A percentile compares a stretch with the other conserved stretches of the same genome.
Conservation (phyloP, 306 rosid genomes). For the Cicer yamashitae region DNA sequence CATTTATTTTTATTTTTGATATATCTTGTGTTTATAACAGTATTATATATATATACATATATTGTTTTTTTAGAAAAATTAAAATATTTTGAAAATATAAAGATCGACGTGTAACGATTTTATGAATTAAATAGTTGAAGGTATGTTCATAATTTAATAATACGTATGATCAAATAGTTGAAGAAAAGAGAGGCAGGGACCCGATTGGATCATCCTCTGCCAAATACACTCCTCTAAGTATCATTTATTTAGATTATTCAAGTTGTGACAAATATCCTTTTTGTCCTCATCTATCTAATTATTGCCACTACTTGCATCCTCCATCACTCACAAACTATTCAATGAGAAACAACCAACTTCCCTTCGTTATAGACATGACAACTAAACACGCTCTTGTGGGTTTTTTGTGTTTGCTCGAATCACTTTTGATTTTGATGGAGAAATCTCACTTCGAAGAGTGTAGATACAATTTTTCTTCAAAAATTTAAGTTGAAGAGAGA, state of each 20-base stretch:
- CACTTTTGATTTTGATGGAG: no score
- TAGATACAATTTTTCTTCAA: no score
- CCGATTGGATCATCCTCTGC: conserved; percentile 53
- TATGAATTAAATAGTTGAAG: conserved; percentile 26
- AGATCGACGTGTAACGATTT: background rate
- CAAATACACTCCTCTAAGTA: conserved; percentile 46
- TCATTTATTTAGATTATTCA: conserved; percentile 55
- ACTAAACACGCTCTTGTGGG: no score
- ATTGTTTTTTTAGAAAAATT: no score
- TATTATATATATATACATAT: no score
- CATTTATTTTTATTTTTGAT: no score
- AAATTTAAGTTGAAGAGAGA: no score
- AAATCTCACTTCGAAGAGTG: no score
- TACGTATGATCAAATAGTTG: conserved; percentile 43
- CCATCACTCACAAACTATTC: conserved; percentile 42
- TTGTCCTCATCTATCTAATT: conserved; percentile 62
- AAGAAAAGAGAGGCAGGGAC: conserved; percentile 43
- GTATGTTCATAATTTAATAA: conserved; percentile 7
- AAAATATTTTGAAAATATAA: background rate
- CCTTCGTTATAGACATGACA: no score
- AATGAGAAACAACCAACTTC: background rate
- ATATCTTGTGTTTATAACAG: no score
- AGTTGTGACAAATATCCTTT: conserved; percentile 57
- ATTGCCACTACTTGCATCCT: conserved; percentile 47
- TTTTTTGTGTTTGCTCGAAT: no score